Base-by-base conservation (phyloP, 495 filamentous ascomycete species). In the Tetracladium setigerum region DNA sequence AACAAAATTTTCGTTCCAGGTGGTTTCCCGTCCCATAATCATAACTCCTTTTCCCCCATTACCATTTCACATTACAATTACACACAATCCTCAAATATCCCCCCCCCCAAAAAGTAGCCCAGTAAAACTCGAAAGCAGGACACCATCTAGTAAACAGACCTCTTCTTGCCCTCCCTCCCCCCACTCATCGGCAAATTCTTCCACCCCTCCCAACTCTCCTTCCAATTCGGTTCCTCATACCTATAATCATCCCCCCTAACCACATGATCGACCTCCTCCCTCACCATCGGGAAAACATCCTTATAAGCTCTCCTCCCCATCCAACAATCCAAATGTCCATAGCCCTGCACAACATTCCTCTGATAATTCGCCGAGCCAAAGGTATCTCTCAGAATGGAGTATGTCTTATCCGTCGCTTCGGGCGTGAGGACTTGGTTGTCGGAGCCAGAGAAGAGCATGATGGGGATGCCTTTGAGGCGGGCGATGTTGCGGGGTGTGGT, bases 301-400 rank as follows among this genome's bases (percentile, higher is more conserved):
- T 67, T 76, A 62, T 68, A 78, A 9, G 78, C 78, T 37, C 72
- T 66, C 33, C 73, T 68, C 1, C 81, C 81, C 71, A 84, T 79
- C 75, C 81, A 83, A 41, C 69, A 70, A 62, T 85, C 82, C 43
- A 85, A 57, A 56, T 85, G 82, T 18, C 82, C 82, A 47, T 83
- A 81, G n/a, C 76, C 74, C 7, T 76, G 70, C 7, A 82, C 70
- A 6, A 82, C 68, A 16, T 66, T 54, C 14, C 79, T 62, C 33
- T 64, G 65, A 58, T 83, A 84, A 39, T 67, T 44, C 13, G 56
- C 49, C 33, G 59, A 54, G 0, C 75, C 74, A 60, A 84, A 82
- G 13, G 52, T 54, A 18, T 77, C 65, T 34, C 73, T 68, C 30
- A 84, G 64, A 38, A 73, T 55, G 57, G 76, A 71, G 52, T 80